Evolutionary conservation across 2,329 filamentous ascomycete genomes (phyloP).

Genomic region (Penicillium psychrosexuale): DNA sequence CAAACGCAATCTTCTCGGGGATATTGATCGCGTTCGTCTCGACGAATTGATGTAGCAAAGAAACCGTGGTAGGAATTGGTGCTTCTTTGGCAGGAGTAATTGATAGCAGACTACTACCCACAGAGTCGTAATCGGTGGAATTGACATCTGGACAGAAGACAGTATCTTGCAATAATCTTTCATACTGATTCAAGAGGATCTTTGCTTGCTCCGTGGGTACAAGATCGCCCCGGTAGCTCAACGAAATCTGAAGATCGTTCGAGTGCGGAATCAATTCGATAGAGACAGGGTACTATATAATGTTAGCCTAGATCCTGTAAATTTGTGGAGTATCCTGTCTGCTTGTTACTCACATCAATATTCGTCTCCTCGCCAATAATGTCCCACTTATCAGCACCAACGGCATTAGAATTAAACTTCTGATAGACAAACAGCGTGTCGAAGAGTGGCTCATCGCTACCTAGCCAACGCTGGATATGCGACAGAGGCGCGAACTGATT

Average conservation of each 20-base stretch:
- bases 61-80: constrained; percentile 56
- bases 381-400: constrained; percentile 52
- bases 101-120: constrained; percentile 50
- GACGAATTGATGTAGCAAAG: constrained; percentile 73
- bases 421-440: constrained; percentile 86
- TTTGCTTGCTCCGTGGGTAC: constrained; percentile 67
- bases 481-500: constrained; percentile 70
- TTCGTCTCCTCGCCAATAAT: constrained; percentile 63
- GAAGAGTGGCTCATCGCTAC: constrained; percentile 65
- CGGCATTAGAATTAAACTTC: constrained; percentile 45
- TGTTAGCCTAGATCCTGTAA: constrained; percentile 7
- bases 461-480: constrained; percentile 69
- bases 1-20: constrained; percentile 65
- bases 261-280: constrained; percentile 67
- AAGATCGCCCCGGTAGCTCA: constrained; percentile 64
- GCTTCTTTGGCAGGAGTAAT: constrained; percentile 60
- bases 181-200: constrained; percentile 68
- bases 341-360: constrained; percentile 53
- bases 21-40: constrained; percentile 57
- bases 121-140: constrained; percentile 40
- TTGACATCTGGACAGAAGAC: constrained; percentile 47
- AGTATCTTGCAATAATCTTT: constrained; percentile 61
- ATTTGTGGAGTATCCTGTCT: background rate
- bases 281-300: constrained; percentile 65
- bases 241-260: constrained; percentile 56